Percentiles rank a stretch among this genome's conserved stretches.
Conservation (phyloP, 2,329 filamentous ascomycete species). For the Colletotrichum shisoi region DNA sequence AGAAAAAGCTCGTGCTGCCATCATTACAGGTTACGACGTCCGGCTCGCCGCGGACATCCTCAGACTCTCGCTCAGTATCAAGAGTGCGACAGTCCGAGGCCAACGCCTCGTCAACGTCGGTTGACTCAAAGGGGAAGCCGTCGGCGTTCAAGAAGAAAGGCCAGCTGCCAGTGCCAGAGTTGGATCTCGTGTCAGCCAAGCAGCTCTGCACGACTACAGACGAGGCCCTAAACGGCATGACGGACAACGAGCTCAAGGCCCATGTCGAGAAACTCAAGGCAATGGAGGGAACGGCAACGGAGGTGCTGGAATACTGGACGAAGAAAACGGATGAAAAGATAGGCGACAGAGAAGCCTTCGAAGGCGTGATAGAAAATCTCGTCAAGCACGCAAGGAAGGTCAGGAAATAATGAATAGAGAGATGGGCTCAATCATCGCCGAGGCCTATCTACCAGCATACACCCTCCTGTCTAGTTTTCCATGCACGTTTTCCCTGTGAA, state of each 20-base stretch:
- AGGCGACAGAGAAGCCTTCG: slow-evolving; percentile 90
- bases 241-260: slow-evolving; percentile 74
- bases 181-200: slow-evolving; percentile 80
- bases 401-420: slow-evolving; percentile 66
- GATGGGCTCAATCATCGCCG: slow-evolving; percentile 29
- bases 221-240: slow-evolving; percentile 81
- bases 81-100: slow-evolving; percentile 57
- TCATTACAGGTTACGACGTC: slow-evolving; percentile 69
- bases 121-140: slow-evolving; percentile 67
- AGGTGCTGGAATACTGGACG: slow-evolving; percentile 87
- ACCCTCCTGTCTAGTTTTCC: slow-evolving; percentile 32
- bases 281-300: slow-evolving; percentile 74
- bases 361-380: slow-evolving; percentile 95
- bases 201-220: slow-evolving; percentile 85
- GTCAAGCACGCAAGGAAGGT: slow-evolving; percentile 90
- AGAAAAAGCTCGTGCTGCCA: slow-evolving; percentile 95
- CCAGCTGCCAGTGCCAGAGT: slow-evolving; percentile 72
- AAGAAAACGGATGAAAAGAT: slow-evolving; percentile 85
- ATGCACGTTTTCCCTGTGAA: slow-evolving; percentile 23
- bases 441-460: slow-evolving; percentile 38
- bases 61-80: slow-evolving; percentile 60
- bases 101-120: slow-evolving; percentile 65
- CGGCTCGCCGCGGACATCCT: slow-evolving; percentile 63
- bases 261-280: slow-evolving; percentile 76
- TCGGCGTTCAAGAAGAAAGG: slow-evolving; percentile 58